Evolutionary conservation across 2,329 filamentous ascomycete species (phyloP), one percentile per base, ranked within the genome.

Genomic region (Chalara sp.): DNA sequence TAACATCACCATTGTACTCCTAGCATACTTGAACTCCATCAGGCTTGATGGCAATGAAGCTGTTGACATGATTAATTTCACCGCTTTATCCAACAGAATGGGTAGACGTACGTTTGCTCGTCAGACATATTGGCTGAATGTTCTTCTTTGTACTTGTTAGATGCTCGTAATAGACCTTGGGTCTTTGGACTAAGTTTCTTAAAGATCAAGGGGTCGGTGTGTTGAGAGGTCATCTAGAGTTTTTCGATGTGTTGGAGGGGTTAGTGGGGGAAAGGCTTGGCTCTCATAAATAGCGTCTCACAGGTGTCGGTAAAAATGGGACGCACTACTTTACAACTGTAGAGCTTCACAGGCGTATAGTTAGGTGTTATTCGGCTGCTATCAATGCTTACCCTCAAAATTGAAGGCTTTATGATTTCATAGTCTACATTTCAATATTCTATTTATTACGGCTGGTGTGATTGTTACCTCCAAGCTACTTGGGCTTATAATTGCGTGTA

Each of bases 41-140:
- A 67, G 92, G 93, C 90, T 99, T 99, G 84, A 99, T 89, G 72
- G 93, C 93, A 83, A 97, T 97, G 88, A 97, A 97, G 80, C 92
- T 97, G 68, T 63, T 44, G 52, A 56, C 44, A 21, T 63, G 50
- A 47, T 53, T 65, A 55, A 66, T 60, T 55, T 58, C 58, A 62
- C 63, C 56, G 59, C 61, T 55, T 21, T 21, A 21, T 21, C 3
- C 21, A 2, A 21, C 21, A 21, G 21, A 21, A 10, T 8, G 13
- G 41, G 47, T 28, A 4, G 49, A 61, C 63, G 49, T 76, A 95
- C 89, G 90, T 96, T 80, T 92, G 87, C 78, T 95, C 89, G 66
- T 73, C 76, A 76, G 87, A 80, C 83, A 87, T 87, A 69, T 69
- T 83, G 75, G 67, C 59, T 66, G 61, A 65, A 59, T 66, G 66